Evolutionary conservation across 345 rosid species (phyloP).

Genomic region (Trapa incisa): DNA sequence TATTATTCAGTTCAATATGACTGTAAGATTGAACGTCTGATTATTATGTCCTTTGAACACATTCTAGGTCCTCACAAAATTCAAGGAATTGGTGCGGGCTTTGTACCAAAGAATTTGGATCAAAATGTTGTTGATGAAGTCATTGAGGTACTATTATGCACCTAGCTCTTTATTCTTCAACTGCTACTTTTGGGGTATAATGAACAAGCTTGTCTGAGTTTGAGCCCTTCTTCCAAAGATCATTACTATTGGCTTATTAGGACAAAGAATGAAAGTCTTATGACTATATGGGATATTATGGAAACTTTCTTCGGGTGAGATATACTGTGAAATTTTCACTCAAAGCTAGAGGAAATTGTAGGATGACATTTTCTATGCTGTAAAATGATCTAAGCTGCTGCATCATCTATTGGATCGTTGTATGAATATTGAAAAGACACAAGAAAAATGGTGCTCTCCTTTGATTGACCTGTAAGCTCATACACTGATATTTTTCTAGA

Average conservation of each 20-base stretch:
- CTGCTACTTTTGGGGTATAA: not conserved
- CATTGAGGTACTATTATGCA: constrained; percentile 28
- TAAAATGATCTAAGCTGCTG: not conserved
- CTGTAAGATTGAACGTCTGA: not conserved
- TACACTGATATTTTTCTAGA: no score
- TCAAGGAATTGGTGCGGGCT: constrained; percentile 99
- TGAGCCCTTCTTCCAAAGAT: not conserved
- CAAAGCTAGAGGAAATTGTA: no score
- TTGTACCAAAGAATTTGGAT: constrained; percentile 78
- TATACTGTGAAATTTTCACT: no score
- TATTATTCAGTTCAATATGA: not conserved
- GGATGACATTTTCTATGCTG: no score
- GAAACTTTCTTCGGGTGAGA: not conserved
- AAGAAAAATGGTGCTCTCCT: not conserved
- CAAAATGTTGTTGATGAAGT: constrained; percentile 69
- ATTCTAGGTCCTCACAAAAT: constrained; percentile 89
- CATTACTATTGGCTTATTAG: not conserved
- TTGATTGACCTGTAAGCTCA: no score
- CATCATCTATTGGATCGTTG: not conserved
- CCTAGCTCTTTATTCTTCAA: not conserved
- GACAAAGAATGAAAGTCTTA: not conserved
- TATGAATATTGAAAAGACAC: not conserved
- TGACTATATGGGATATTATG: not conserved
- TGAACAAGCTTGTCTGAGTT: not conserved
- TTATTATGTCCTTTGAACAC: not conserved